These are phyloP conservation scores for Schoenoplectus triqueter DNA, from an alignment of 202 grass and related monocot species.

Conservation along the genomic window DNA sequence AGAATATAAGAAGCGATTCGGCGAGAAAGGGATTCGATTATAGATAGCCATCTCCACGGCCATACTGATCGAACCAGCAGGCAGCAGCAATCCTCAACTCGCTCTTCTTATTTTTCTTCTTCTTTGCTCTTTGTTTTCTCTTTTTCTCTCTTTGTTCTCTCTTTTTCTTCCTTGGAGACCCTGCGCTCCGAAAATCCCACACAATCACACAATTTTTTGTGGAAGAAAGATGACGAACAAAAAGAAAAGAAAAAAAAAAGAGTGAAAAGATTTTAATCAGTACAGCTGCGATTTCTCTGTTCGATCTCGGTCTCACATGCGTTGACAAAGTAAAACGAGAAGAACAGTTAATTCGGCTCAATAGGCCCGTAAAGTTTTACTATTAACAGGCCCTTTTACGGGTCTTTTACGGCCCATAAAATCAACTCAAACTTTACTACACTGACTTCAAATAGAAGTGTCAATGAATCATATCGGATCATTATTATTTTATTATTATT, in stretches of 20 bases:
- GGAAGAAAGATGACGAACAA: slow-evolving; percentile 24
- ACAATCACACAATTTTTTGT: slow-evolving; percentile 23
- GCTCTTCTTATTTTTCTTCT: background rate
- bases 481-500: too few species aligned
- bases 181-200: background rate
- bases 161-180: background rate
- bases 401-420: too few species aligned
- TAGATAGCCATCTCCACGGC: slow-evolving; percentile 49
- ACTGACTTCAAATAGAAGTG: too few species aligned
- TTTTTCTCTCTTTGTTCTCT: background rate
- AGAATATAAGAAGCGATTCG: slow-evolving; percentile 35
- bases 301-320: background rate
- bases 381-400: background rate
- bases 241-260: background rate
- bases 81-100: background rate
- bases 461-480: too few species aligned
- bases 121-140: too few species aligned
- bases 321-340: background rate
- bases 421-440: too few species aligned
- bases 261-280: background rate
- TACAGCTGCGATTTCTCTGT: background rate
- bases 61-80: slow-evolving; percentile 16
- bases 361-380: background rate
- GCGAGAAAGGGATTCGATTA: slow-evolving; percentile 45
- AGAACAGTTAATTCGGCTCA: background rate